Conservation (phyloP, 805 yeast species). For the Kuraishia hungarica region DNA sequence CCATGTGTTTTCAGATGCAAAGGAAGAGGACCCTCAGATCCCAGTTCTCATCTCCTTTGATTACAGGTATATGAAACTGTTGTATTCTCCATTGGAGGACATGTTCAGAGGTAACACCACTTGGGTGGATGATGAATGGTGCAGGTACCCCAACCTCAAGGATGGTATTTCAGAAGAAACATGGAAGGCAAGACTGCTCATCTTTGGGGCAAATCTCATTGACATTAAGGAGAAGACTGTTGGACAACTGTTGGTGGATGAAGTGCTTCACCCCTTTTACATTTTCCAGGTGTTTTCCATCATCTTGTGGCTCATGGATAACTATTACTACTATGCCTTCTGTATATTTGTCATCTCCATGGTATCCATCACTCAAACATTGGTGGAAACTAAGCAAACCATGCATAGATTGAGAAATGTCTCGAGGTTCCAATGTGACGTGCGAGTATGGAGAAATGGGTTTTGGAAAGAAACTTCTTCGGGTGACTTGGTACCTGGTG, state of each 20-base stretch:
- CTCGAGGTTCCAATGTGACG: conserved; percentile 67
- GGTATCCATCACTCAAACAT: conserved; percentile 68
- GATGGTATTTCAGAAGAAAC: conserved; percentile 66
- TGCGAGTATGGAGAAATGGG: conserved; percentile 85
- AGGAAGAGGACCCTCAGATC: conserved; percentile 51
- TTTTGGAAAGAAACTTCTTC: conserved; percentile 83
- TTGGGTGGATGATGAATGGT: conserved; percentile 85
- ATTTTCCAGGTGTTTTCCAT: conserved; percentile 91
- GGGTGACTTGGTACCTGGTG: conserved; percentile 88
- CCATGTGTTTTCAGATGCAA: conserved; percentile 4
- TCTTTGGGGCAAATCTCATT: conserved; percentile 73
- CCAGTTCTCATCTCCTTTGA: conserved; percentile 65
- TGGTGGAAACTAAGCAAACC: conserved; percentile 78
- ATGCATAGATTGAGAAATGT: conserved; percentile 64
- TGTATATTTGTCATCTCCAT: conserved; percentile 87
- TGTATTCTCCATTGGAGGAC: conserved; percentile 83
- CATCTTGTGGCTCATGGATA: conserved; percentile 84
- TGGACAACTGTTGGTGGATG: conserved; percentile 63
- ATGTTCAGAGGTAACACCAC: conserved; percentile 73
- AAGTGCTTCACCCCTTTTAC: conserved; percentile 91
- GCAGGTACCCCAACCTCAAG: conserved; percentile 40
- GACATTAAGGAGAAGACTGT: conserved; percentile 69
- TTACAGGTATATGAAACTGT: conserved; percentile 76
- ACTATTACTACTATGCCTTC: conserved; percentile 86
- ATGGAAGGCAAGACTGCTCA: conserved; percentile 58